A percentile compares a stretch with the other conserved stretches of the same genome.
Conservation (phyloP, 1,284 basidiomycete species). For the Schizophyllum commune region DNA sequence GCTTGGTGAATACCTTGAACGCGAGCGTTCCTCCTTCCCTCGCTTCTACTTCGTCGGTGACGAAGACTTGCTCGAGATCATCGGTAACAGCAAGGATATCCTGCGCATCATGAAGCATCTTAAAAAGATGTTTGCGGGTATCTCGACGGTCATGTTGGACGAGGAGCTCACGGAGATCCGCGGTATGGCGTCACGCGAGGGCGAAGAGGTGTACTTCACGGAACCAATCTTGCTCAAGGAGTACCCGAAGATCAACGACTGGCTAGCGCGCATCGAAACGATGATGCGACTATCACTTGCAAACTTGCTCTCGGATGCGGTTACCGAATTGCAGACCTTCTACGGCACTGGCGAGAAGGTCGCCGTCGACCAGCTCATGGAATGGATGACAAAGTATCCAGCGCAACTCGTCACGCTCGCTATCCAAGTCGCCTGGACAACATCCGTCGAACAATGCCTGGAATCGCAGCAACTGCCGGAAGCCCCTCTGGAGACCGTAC, state of each 20-base stretch:
- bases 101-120: slow-evolving; percentile 96
- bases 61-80: slow-evolving; percentile 97
- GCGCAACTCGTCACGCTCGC: slow-evolving; percentile 95
- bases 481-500: slow-evolving; percentile 67
- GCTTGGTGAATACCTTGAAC: slow-evolving; percentile 96
- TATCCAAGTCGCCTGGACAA: slow-evolving; percentile 92
- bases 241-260: slow-evolving; percentile 97
- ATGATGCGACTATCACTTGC: slow-evolving; percentile 95
- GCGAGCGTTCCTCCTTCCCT: slow-evolving; percentile 95
- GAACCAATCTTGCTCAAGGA: slow-evolving; percentile 85
- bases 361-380: slow-evolving; percentile 62
- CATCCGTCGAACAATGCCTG: slow-evolving; percentile 73
- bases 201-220: slow-evolving; percentile 85
- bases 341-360: slow-evolving; percentile 62
- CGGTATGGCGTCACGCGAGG: slow-evolving; percentile 91
- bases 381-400: slow-evolving; percentile 90
- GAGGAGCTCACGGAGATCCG: slow-evolving; percentile 82
- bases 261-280: slow-evolving; percentile 88
- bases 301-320: slow-evolving; percentile 69
- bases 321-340: slow-evolving; percentile 74
- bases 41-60: slow-evolving; percentile 99
- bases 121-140: slow-evolving; percentile 99
- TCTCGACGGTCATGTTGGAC: slow-evolving; percentile 86
- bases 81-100: slow-evolving; percentile 99
- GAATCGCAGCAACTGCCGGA: slow-evolving; percentile 51